Percentiles rank a stretch among this genome's conserved stretches.
Conservation (phyloP, 169 alveolate species). For the Plasmodium falciparum region DNA sequence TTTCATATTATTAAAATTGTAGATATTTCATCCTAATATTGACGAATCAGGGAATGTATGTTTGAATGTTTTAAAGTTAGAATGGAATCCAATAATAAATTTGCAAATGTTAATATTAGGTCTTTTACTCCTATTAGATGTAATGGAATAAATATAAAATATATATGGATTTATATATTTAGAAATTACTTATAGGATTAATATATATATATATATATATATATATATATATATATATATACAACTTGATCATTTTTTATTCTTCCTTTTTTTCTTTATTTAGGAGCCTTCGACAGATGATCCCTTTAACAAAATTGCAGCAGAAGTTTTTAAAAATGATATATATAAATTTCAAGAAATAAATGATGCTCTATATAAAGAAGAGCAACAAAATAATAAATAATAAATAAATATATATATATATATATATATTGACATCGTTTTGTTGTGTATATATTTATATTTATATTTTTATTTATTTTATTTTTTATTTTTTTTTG, state of each 20-base stretch:
- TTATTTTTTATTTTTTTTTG: background rate
- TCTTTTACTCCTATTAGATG: slow-evolving; percentile 40
- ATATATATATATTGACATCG: no score
- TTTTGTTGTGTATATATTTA: no score
- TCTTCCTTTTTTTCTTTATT: slow-evolving; percentile 7
- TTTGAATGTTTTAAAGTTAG: slow-evolving; percentile 68
- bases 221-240: slow-evolving; percentile 5
- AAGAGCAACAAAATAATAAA: background rate
- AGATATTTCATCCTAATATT: slow-evolving; percentile 75
- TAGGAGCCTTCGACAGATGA: slow-evolving; percentile 74
- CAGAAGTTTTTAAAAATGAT: slow-evolving; percentile 45
- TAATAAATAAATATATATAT: no score
- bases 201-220: no score
- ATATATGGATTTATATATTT: background rate
- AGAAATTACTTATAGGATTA: background rate
- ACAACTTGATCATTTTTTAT: background rate
- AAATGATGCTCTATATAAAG: slow-evolving; percentile 25
- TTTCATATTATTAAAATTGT: background rate
- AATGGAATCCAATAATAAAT: slow-evolving; percentile 69
- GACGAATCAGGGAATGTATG: slow-evolving; percentile 72
- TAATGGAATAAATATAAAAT: slow-evolving; percentile 4
- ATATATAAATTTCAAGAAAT: slow-evolving; percentile 35
- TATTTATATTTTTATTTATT: no score
- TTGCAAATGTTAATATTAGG: slow-evolving; percentile 69
- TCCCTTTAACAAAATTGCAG: slow-evolving; percentile 59